phyloP scores from a whole-genome alignment of 257 asterid genomes.

The Nicotiana tomentosiformis region DNA sequence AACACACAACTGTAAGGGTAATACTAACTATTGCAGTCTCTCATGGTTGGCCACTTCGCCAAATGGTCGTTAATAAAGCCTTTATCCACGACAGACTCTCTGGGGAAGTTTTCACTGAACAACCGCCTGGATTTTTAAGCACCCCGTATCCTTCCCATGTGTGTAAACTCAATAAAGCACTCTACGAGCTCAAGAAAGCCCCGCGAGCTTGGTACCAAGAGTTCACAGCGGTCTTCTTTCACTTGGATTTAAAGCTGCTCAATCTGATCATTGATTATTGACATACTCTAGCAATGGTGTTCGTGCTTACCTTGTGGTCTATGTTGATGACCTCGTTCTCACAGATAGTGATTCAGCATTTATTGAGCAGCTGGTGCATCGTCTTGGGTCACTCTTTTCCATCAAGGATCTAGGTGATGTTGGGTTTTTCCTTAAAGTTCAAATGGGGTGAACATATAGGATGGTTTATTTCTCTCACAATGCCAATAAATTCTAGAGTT shows the following conservation, averaged over 20 bases:
- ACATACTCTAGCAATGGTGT: background rate
- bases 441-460: too few species aligned
- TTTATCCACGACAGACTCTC: background rate
- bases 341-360: background rate
- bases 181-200: slow-evolving; percentile 15
- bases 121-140: slow-evolving; percentile 5
- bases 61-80: slow-evolving; percentile 7
- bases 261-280: background rate
- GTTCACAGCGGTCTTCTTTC: background rate
- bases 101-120: slow-evolving; percentile 2
- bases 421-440: background rate
- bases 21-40: background rate
- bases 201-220: slow-evolving; percentile 12
- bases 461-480: background rate
- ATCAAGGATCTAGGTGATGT: background rate
- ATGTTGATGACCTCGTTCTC: background rate
- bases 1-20: background rate
- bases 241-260: background rate
- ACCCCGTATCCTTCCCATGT: slow-evolving; percentile 5
- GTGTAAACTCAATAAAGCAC: background rate
- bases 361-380: background rate
- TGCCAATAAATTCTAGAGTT: background rate
- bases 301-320: background rate
- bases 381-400: background rate
- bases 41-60: background rate